Conservation (phyloP, 495 filamentous ascomycete genomes). For the Penicillium herquei region DNA sequence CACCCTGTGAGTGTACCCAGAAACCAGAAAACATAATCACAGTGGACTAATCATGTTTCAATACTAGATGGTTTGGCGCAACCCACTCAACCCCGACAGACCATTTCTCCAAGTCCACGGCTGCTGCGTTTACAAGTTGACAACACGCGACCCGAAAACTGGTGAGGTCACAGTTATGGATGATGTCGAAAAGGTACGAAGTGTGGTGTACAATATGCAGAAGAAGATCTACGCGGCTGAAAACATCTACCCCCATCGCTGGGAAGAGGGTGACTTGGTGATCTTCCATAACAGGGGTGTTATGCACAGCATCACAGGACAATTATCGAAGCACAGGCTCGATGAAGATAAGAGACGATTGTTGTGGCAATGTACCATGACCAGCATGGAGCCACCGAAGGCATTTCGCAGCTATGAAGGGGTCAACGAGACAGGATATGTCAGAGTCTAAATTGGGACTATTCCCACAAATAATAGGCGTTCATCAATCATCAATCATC, state of each 20-base stretch:
- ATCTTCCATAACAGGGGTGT: constrained; percentile 18
- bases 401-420: constrained; percentile 10
- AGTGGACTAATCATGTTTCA: background rate
- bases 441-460: constrained; percentile 1
- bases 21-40: no score
- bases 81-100: constrained; percentile 11
- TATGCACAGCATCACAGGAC: constrained; percentile 18
- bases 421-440: constrained; percentile 8
- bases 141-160: constrained; percentile 9
- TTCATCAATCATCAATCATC: background rate
- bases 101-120: constrained; percentile 14
- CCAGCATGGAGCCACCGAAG: constrained; percentile 6
- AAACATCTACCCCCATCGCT: constrained; percentile 16
- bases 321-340: constrained; percentile 8
- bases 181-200: constrained; percentile 12
- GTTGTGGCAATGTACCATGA: constrained; percentile 16
- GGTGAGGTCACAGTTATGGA: constrained; percentile 12
- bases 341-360: constrained; percentile 14
- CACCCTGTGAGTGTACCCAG: constrained; percentile 7
- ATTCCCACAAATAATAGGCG: background rate
- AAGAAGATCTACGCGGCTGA: constrained; percentile 13
- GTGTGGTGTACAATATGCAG: constrained; percentile 17
- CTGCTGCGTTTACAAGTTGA: constrained; percentile 15
- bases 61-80: constrained; percentile 17
- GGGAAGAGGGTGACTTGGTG: constrained; percentile 14